phyloP scores from a whole-genome alignment of 2,329 filamentous ascomycete genomes.

The Biscogniauxia marginata region DNA sequence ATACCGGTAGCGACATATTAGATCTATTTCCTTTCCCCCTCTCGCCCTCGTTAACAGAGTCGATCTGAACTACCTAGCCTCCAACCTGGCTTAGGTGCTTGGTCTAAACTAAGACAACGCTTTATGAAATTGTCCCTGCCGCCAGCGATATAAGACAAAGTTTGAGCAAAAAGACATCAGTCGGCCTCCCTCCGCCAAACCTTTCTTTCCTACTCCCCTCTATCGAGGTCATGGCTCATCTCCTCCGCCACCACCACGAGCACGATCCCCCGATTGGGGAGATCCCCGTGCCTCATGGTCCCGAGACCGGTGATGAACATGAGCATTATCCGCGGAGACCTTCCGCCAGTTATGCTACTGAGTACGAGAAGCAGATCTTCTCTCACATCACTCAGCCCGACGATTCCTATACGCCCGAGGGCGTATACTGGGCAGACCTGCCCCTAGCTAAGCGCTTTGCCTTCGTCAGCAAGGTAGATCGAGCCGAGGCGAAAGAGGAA shows the following conservation, averaged over 20 bases:
- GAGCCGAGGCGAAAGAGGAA: slow-evolving; percentile 67
- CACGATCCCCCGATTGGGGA: slow-evolving; percentile 47
- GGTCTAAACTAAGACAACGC: background rate
- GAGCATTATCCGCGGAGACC: slow-evolving; percentile 43
- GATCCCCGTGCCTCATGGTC: slow-evolving; percentile 56
- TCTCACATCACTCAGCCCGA: slow-evolving; percentile 80
- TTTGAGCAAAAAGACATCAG: background rate
- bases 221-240: slow-evolving; percentile 32
- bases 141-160: background rate
- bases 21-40: background rate
- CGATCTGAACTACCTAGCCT: background rate
- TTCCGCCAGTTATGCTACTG: slow-evolving; percentile 40
- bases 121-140: background rate
- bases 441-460: slow-evolving; percentile 64
- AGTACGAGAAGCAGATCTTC: slow-evolving; percentile 63
- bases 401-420: slow-evolving; percentile 79
- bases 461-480: slow-evolving; percentile 76
- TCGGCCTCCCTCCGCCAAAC: background rate
- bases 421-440: slow-evolving; percentile 92
- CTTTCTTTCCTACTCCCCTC: background rate
- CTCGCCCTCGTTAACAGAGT: background rate
- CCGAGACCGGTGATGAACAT: slow-evolving; percentile 48
- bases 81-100: background rate
- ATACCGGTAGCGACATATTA: background rate
- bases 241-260: slow-evolving; percentile 38